These are phyloP conservation scores for Geopyxis carbonaria DNA, from an alignment of 495 filamentous ascomycete species.

Conservation along the genomic window DNA sequence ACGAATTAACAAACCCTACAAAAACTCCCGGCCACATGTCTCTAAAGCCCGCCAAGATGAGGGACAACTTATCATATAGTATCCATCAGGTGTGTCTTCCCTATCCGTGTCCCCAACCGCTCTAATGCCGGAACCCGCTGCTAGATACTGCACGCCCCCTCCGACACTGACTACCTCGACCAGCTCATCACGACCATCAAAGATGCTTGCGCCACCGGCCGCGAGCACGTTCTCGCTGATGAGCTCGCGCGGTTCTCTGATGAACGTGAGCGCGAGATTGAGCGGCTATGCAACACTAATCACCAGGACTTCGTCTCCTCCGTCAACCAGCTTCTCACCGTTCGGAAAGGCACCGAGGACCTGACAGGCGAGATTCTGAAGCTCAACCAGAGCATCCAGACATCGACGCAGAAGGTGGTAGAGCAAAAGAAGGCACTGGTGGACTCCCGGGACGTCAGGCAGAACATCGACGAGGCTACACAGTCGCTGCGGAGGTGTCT, in stretches of 20 bases:
- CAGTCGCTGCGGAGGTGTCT: conserved; percentile 77
- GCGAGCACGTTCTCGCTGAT: conserved; percentile 56
- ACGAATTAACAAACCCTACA: no score
- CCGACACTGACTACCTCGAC: conserved; percentile 85
- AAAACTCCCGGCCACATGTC: no score
- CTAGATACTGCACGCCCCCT: conserved; percentile 78
- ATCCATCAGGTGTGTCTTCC: conserved; percentile 3
- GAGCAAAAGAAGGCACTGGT: conserved; percentile 89
- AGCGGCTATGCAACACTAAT: conserved; percentile 83
- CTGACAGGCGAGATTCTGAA: conserved; percentile 83
- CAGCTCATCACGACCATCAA: conserved; percentile 84
- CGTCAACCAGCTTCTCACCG: conserved; percentile 77
- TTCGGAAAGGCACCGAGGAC: conserved; percentile 71
- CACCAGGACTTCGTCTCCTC: conserved; percentile 92
- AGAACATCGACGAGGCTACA: conserved; percentile 90
- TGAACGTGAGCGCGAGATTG: conserved; percentile 79
- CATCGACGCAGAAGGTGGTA: conserved; percentile 84
- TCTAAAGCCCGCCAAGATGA: conserved; percentile 6
- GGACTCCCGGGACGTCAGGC: conserved; percentile 75
- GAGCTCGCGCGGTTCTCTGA: conserved; percentile 62
- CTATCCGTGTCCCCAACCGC: background rate
- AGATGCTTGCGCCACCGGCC: conserved; percentile 64
- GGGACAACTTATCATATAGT: conserved; percentile 4
- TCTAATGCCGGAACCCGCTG: background rate
- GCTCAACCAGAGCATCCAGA: conserved; percentile 84